Base-by-base conservation (phyloP, 1,139 yeast species). In the Blastobotrys illinoisensis region DNA sequence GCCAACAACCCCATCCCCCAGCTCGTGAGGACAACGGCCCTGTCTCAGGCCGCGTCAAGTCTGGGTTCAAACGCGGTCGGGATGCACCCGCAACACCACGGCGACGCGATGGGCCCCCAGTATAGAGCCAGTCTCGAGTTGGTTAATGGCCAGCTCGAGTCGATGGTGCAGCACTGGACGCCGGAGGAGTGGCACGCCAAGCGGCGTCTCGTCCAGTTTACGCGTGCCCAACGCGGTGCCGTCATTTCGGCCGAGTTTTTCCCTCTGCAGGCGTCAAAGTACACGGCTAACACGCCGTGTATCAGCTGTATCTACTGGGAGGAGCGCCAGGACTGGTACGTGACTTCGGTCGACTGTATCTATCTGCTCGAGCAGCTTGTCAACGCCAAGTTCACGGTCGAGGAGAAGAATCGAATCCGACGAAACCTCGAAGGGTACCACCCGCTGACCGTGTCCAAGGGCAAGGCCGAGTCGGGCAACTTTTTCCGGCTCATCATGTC, bases 371-470 rank as follows among this genome's bases (percentile, higher is more conserved):
- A 85, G 65, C 76, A 77, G 59, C 73, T 85, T 53, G 81, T 82
- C 32, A 78, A 75, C 55, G 77, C 82, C 55, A 77, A 77, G 60
- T 85, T 85, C 67, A 75, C 81, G 11, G 83, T 84, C 14, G 88
- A 78, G 64, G 91, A 85, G 66, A 85, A 85, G 69, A 85, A 85
- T 67, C 73, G 90, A 54, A 83, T 85, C 40, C 74, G 91, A 50
- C 73, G 91, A 51, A 85, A 85, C 62, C 72, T 85, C 53, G 89
- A 85, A 63, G 82, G 82, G 36, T 76, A 83, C 60, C 81, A 80
- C 61, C 89, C 91, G 1, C 67, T 74, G 53, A 85, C 90, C 0
- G 77, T 85, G 3, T 76, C 83, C 36, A 75, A 84, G 56, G 69
- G 78, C 20, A 74, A 76, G 58, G 71, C 72, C n/a, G 76, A 74